Conservation (phyloP, 1,284 basidiomycete species). For the Apiotrichum porosum region DNA sequence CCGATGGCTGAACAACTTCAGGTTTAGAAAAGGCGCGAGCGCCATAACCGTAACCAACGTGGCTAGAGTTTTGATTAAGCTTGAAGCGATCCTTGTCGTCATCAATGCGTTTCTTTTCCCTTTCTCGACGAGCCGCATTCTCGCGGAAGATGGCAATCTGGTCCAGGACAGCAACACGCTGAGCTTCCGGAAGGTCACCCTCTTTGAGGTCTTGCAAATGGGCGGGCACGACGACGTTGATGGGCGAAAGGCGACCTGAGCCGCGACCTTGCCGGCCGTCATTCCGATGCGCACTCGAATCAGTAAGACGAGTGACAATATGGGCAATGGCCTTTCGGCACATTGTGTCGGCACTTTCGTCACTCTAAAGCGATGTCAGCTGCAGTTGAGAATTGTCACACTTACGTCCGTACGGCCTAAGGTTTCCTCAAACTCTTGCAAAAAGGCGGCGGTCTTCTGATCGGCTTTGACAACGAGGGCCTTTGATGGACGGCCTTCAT, state of each 20-base stretch:
- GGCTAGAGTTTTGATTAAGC: background rate
- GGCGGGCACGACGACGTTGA: conserved; percentile 69
- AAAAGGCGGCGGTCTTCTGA: conserved; percentile 79
- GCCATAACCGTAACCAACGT: conserved; percentile 31
- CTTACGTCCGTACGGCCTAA: conserved; percentile 73
- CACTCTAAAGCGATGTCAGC: conserved; percentile 32
- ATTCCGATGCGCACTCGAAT: conserved; percentile 36
- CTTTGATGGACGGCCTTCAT: conserved; percentile 73
- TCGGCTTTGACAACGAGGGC: conserved; percentile 87
- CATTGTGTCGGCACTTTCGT: conserved; percentile 43
- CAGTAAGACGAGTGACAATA: conserved; percentile 43
- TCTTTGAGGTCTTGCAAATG: conserved; percentile 92
- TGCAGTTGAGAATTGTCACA: conserved; percentile 7
- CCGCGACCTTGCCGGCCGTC: background rate
- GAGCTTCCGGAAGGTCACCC: conserved; percentile 90
- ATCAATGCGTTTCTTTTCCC: conserved; percentile 73
- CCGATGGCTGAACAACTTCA: background rate
- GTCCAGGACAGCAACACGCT: conserved; percentile 84
- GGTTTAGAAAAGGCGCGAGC: conserved; percentile 13
- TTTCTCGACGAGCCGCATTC: conserved; percentile 75
- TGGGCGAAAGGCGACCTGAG: conserved; percentile 26
- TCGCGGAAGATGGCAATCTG: conserved; percentile 93
- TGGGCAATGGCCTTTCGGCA: conserved; percentile 41
- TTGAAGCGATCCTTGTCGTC: conserved; percentile 42
- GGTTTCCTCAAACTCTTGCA: conserved; percentile 76